phyloP scores from a whole-genome alignment of 2,329 filamentous ascomycete genomes.

The Cladosporium halotolerans region DNA sequence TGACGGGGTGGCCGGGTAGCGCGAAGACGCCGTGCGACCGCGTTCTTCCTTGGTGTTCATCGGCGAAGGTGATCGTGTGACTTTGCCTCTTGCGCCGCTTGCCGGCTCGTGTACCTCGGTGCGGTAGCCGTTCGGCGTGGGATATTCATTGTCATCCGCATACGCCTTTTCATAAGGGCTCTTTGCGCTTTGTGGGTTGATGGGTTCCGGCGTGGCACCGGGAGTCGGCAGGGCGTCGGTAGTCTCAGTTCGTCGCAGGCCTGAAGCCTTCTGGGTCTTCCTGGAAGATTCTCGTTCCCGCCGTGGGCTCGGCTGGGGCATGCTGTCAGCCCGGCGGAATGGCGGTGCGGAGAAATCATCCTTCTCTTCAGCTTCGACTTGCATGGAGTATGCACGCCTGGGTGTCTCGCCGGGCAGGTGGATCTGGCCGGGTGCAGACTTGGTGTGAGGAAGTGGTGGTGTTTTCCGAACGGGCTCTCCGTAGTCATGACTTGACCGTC shows the following conservation, averaged over 20 bases:
- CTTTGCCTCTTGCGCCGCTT: background rate
- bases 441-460: conserved; percentile 35
- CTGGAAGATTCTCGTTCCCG: conserved; percentile 14
- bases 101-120: conserved; percentile 21
- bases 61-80: conserved; percentile 26
- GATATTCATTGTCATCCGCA: conserved; percentile 27
- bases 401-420: conserved; percentile 21
- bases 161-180: conserved; percentile 24
- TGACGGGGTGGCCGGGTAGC: conserved; percentile 16
- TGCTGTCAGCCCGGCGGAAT: conserved; percentile 39
- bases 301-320: conserved; percentile 25
- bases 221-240: conserved; percentile 23
- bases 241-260: conserved; percentile 23
- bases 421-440: conserved; percentile 27
- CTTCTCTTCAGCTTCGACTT: conserved; percentile 19
- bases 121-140: conserved; percentile 26
- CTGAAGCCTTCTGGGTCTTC: conserved; percentile 19
- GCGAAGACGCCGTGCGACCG: conserved; percentile 19
- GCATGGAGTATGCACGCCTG: conserved; percentile 24
- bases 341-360: conserved; percentile 30
- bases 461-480: conserved; percentile 11
- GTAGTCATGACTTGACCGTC: conserved; percentile 22
- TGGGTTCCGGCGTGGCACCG: conserved; percentile 22
- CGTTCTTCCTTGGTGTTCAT: conserved; percentile 11
- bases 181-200: conserved; percentile 12